Conservation (phyloP, 2,329 filamentous ascomycete species). For the Colletotrichum sp. region DNA sequence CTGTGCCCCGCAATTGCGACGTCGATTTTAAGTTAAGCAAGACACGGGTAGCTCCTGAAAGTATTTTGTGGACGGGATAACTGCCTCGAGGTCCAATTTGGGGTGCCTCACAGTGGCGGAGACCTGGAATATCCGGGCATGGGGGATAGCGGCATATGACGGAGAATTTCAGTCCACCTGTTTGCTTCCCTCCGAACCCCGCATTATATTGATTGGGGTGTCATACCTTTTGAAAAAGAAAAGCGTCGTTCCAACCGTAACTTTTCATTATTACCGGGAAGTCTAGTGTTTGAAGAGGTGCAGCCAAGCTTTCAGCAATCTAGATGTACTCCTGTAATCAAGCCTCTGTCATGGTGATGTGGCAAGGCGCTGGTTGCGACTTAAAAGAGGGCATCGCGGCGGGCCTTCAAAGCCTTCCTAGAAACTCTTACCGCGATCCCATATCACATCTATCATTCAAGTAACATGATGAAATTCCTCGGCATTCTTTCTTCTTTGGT, state of each 20-base stretch:
- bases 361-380: not conserved
- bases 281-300: not conserved
- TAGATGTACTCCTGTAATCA: not conserved
- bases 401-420: fast-evolving
- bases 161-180: constrained; percentile 15
- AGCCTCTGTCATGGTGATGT: not conserved
- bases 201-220: not conserved
- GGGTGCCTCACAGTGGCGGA: not conserved
- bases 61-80: constrained; percentile 3
- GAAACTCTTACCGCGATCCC: not conserved
- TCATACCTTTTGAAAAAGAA: not conserved
- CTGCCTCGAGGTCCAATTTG: not conserved
- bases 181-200: not conserved
- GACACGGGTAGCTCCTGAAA: fast-evolving
- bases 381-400: not conserved
- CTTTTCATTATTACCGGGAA: not conserved
- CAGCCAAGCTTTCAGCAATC: not conserved
- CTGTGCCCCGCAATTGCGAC: not conserved
- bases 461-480: not conserved
- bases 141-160: not conserved
- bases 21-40: not conserved
- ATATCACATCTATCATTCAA: not conserved
- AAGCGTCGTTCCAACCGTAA: not conserved
- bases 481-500: not conserved
- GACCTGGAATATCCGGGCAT: not conserved